Base-by-base conservation (phyloP, 2,329 filamentous ascomycete species). In the Colletotrichum tropicale region DNA sequence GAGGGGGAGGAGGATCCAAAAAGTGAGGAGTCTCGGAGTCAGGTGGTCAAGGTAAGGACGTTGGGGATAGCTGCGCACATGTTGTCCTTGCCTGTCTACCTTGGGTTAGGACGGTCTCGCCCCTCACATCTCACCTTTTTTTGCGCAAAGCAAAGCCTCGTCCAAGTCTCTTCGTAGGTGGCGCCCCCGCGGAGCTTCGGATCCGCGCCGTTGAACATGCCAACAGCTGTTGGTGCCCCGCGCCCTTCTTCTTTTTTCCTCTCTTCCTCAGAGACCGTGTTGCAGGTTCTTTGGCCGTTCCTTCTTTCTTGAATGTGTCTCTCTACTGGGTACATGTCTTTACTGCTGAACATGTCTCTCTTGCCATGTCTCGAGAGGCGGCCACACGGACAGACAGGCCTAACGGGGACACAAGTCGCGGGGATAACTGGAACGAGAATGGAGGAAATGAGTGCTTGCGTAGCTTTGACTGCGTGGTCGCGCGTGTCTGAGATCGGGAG, bases 161-260 rank as follows among this genome's bases (percentile, higher is more conserved):
- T 43, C 26, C 21, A 34, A 21, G n/a, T 26, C n/a, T 66, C 67
- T 36, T 30, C 16, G 30, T 58, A 24, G 9, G 56, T 70, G 24
- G 36, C 66, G 12, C 38, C 43, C 43, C 43, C 43, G 70, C 56
- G 64, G 64, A 28, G 64, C 56, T 28, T 67, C 64, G 48, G 73
- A 65, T 65, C 56, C 38, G 64, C 70, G 64, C 73, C 73, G 73
- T 75, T 73, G 64, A 38, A 61, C 64, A 24, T 43, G 56, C 48
- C 34, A 28, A 21, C 30, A 18, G 38, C 6, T 38, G 36, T 34
- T 70, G 34, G 15, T 70, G 38, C 68, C 70, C 64, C 56, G 62
- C 65, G 64, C 32, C 43, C 24, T 52, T 58, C 64, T 74, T 64
- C 26, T n/a, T 30, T 67, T 55, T 60, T 24, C 32, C 65, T 38